phyloP scores from a whole-genome alignment of 805 yeast species.

The Pichia eremophila region DNA sequence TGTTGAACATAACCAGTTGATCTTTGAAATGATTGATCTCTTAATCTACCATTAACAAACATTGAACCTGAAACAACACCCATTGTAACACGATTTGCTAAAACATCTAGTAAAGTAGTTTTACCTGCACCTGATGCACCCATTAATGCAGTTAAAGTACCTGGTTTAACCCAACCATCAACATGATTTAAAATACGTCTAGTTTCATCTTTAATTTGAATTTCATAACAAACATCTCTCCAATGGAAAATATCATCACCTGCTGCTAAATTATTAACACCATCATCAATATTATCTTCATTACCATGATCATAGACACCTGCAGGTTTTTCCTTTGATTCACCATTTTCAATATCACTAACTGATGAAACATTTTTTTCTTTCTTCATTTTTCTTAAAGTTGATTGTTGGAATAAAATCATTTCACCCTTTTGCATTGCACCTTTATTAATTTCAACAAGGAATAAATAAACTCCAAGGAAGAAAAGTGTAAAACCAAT shows the following conservation, averaged over 20 bases:
- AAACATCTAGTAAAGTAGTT: conserved; percentile 44
- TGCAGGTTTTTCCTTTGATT: conserved; percentile 18
- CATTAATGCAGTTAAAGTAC: conserved; percentile 67
- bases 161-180: conserved; percentile 80
- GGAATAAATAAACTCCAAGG: conserved; percentile 40
- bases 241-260: conserved; percentile 59
- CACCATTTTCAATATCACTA: conserved; percentile 22
- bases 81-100: conserved; percentile 43
- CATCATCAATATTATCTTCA: conserved; percentile 17
- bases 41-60: conserved; percentile 44
- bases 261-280: conserved; percentile 21
- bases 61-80: conserved; percentile 53
- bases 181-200: conserved; percentile 55
- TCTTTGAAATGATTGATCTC: conserved; percentile 42
- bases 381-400: conserved; percentile 39
- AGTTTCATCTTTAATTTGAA: conserved; percentile 50
- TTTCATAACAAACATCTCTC: conserved; percentile 66
- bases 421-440: conserved; percentile 68
- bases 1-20: conserved; percentile 53
- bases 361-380: conserved; percentile 21
- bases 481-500: conserved; percentile 48
- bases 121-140: conserved; percentile 62
- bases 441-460: conserved; percentile 51
- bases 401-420: conserved; percentile 44
- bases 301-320: conserved; percentile 16